A percentile compares a stretch with the other conserved stretches of the same genome.
phyloP scores from a whole-genome alignment of 441 rosid species.

The Erysimum pusillum region DNA sequence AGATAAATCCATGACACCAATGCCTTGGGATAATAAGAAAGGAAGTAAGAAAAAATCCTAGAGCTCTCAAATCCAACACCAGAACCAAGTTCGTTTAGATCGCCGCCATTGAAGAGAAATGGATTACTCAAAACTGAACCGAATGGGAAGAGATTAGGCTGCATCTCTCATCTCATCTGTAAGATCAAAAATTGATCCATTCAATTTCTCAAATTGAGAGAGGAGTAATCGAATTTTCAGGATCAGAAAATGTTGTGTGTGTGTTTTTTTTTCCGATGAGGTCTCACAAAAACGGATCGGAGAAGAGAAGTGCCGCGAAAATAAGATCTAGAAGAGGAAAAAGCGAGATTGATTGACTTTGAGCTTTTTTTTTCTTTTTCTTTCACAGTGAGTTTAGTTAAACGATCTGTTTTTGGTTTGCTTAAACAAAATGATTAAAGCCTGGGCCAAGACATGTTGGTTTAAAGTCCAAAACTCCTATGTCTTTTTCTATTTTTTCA shows the following conservation, averaged over 20 bases:
- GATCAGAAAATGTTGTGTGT: not conserved
- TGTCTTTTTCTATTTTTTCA: too few species aligned
- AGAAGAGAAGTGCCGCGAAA: not conserved
- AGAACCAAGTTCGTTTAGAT: slow-evolving; percentile 64
- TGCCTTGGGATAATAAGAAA: slow-evolving; percentile 70
- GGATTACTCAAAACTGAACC: slow-evolving; percentile 71
- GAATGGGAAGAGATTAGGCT: slow-evolving; percentile 82
- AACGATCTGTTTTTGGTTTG: too few species aligned
- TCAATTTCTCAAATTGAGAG: not conserved
- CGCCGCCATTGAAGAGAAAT: slow-evolving; percentile 68
- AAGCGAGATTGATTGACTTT: too few species aligned
- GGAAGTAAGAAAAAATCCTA: slow-evolving; percentile 82
- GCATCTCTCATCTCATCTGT: slow-evolving; percentile 75
- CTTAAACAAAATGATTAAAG: too few species aligned
- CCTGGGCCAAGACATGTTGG: too few species aligned
- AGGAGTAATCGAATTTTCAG: not conserved
- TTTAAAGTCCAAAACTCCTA: too few species aligned
- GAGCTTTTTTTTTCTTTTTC: too few species aligned
- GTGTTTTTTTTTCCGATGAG: not conserved
- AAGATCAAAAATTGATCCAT: slow-evolving; percentile 1
- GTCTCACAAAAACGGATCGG: not conserved
- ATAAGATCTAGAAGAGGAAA: not conserved
- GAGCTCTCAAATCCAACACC: slow-evolving; percentile 79
- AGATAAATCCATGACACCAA: slow-evolving; percentile 83
- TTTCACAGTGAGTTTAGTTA: too few species aligned